Evolutionary conservation across 495 filamentous ascomycete genomes (phyloP), one percentile per base, ranked within the genome.

Genomic region (Articulospora tetracladia): DNA sequence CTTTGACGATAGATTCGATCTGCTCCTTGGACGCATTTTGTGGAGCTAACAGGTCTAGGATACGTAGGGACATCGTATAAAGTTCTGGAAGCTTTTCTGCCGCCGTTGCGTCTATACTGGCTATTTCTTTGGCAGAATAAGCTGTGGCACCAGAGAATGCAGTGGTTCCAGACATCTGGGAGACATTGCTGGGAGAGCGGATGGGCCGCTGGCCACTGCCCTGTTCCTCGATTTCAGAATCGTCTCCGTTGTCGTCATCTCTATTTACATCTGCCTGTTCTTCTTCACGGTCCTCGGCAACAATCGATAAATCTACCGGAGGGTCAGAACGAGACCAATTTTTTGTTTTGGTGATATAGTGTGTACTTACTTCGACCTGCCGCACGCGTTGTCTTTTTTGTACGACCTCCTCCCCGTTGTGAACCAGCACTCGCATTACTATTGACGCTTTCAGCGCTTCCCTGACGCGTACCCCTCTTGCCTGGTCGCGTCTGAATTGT

Each of bases 111-210:
- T 75, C 69, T 6, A 75, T 53, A n/a, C 60, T 62, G 51, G 57
- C 59, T 24, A 73, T 48, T 28, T 74, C 72, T 23, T 70, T 66
- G 3, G 20, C 57, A 17, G 74, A 73, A 55, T 71, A 63, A 23
- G 72, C 69, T 55, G 64, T 58, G 11, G 13, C 28, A n/a, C 27
- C 47, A 17, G 63, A 55, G 24, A 70, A 67, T 7, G 68, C 74
- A 8, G 77, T 77, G 8, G 74, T 78, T 56, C 71, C 74, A 25
- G 77, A 77, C 46, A 75, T 65, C 51, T 64, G 69, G n/a, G 76
- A 78, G 13, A 64, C 44, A 11, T 57, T 68, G n/a, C 66, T 68
- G 12, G 69, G 65, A 7, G 74, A 77, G 34, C 66, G 50, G 6
- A 55, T 28, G 32, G 20, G 59, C n/a, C 59, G 52, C 41, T 50